These are phyloP conservation scores for Blastomyces percursus DNA, from an alignment of 2,329 filamentous ascomycete genomes.

Conservation along the genomic window DNA sequence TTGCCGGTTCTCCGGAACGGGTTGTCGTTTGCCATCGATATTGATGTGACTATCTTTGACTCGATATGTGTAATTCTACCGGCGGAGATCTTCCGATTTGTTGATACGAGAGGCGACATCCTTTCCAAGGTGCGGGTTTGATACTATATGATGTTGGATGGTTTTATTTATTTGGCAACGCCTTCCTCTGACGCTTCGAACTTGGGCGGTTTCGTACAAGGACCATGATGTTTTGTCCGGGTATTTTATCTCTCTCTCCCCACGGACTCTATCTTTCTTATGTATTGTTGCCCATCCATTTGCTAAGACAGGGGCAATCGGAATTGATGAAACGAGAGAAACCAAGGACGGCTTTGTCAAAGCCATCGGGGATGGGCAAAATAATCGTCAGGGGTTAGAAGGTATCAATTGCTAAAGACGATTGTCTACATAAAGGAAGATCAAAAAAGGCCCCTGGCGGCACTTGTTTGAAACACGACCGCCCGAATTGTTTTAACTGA, in stretches of 20 bases:
- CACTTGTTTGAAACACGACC: background rate
- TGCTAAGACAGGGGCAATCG: background rate
- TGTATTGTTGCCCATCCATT: background rate
- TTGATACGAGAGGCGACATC: background rate
- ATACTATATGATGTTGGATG: background rate
- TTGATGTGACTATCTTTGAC: background rate
- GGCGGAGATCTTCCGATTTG: background rate
- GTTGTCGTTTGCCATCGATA: background rate
- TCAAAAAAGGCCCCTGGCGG: background rate
- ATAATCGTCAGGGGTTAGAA: background rate
- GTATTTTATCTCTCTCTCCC: background rate
- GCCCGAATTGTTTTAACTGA: background rate
- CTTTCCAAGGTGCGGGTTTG: background rate
- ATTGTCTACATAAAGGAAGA: background rate
- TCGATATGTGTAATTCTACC: background rate
- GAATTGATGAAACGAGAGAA: background rate
- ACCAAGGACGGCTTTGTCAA: background rate
- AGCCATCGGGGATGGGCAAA: background rate
- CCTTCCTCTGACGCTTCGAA: background rate
- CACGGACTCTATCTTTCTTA: background rate
- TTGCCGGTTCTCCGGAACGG: background rate
- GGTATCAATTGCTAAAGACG: background rate
- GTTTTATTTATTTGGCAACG: background rate
- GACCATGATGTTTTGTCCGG: background rate
- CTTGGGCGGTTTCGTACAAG: background rate